phyloP scores from a whole-genome alignment of 805 yeast genomes.

The Metschnikowia chrysomelidarum region DNA sequence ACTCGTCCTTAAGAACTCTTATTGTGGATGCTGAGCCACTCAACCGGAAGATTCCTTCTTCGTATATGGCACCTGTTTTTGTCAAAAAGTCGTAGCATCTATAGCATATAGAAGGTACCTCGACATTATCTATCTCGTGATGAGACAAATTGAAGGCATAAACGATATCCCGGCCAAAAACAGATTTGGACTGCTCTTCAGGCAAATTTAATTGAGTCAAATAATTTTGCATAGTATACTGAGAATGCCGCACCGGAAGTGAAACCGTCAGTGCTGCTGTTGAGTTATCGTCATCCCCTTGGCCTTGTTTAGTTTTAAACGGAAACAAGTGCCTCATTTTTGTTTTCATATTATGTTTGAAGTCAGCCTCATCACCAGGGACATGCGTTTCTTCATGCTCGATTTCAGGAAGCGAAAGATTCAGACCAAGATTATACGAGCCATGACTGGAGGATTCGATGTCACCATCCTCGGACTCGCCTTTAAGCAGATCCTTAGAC shows the following conservation, averaged over 20 bases:
- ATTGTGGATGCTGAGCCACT: conserved; percentile 85
- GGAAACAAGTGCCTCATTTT: conserved; percentile 63
- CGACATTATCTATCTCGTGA: conserved; percentile 41
- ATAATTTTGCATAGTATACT: conserved; percentile 23
- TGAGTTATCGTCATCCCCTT: conserved; percentile 4
- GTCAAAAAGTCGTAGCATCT: conserved; percentile 71
- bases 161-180: conserved; percentile 66
- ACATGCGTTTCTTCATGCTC: conserved; percentile 9
- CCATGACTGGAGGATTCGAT: neutral
- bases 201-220: conserved; percentile 37
- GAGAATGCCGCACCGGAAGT: neutral
- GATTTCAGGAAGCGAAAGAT: conserved; percentile 1
- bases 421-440: neutral
- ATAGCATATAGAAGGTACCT: conserved; percentile 72
- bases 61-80: conserved; percentile 67
- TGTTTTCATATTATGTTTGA: conserved; percentile 41
- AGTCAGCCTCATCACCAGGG: conserved; percentile 7
- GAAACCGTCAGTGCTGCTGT: neutral
- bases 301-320: conserved; percentile 31
- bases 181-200: conserved; percentile 33
- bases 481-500: neutral
- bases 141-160: conserved; percentile 53
- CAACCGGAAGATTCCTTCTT: conserved; percentile 88
- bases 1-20: conserved; percentile 62
- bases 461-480: neutral